Percentiles rank a stretch among this genome's conserved stretches.
phyloP scores from a whole-genome alignment of 768 basidiomycete genomes.

The Boletus sp. region DNA sequence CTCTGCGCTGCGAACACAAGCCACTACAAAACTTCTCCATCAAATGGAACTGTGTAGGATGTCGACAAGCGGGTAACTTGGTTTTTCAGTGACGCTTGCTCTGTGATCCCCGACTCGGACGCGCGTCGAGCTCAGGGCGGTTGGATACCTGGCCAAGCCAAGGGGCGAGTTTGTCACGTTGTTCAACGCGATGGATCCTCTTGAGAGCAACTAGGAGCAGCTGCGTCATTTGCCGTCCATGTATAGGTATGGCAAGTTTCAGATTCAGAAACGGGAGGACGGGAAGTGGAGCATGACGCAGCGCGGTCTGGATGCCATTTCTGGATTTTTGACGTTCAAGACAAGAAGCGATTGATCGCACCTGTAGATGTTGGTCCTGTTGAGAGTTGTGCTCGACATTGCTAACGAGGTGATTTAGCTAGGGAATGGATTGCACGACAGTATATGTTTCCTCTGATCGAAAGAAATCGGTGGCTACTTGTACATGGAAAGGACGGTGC shows the following conservation, averaged over 20 bases:
- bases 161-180: constrained; percentile 66
- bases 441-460: constrained; percentile 58
- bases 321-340: no score
- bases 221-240: constrained; percentile 41
- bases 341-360: constrained; percentile 41
- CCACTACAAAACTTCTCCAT: no score
- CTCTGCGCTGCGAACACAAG: no score
- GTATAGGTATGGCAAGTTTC: no score
- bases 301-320: constrained; percentile 46
- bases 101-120: constrained; percentile 75
- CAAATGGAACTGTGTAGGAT: no score
- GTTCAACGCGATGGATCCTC: constrained; percentile 64
- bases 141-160: constrained; percentile 71
- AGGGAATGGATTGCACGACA: constrained; percentile 50
- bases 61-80: not conserved
- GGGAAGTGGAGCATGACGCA: constrained; percentile 60
- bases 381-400: no score
- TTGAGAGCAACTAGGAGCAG: constrained; percentile 41
- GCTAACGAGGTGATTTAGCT: not conserved
- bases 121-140: constrained; percentile 60
- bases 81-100: constrained; percentile 56
- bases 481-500: constrained; percentile 67
- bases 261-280: constrained; percentile 41
- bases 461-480: constrained; percentile 70
- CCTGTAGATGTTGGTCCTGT: constrained; percentile 34